A percentile compares a stretch with the other conserved stretches of the same genome.
Evolutionary conservation across 2,329 filamentous ascomycete genomes (phyloP).

Genomic region (Paecilomyces dactylethromorphus): DNA sequence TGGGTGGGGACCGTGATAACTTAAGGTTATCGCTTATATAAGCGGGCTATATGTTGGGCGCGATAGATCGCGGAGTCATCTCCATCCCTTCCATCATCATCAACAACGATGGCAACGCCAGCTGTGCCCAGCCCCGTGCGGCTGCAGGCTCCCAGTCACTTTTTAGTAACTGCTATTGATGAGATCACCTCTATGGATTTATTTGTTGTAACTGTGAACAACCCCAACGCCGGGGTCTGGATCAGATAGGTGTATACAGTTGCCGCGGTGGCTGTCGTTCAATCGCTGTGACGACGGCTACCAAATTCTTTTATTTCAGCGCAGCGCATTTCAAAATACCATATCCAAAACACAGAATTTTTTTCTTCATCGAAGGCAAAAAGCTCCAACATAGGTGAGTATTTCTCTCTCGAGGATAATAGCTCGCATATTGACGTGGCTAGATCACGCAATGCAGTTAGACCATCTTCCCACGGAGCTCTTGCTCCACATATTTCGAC

Average conservation of each 20-base stretch:
- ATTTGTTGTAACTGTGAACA: conserved; percentile 9
- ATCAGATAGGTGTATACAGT: conserved; percentile 15
- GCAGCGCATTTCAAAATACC: not conserved
- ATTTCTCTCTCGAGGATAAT: not conserved
- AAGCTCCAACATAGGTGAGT: not conserved
- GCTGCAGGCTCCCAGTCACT: conserved; percentile 6
- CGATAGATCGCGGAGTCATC: conserved; percentile 2
- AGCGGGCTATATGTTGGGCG: conserved; percentile 7
- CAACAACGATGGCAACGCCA: conserved; percentile 16
- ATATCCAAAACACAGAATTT: not conserved
- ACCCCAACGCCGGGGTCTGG: conserved; percentile 28
- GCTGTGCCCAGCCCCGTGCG: conserved; percentile 11
- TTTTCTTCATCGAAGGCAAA: not conserved
- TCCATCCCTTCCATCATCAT: conserved; percentile 3
- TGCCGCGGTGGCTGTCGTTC: conserved; percentile 13
- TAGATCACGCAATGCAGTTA: conserved; percentile 42
- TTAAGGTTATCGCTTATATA: conserved; percentile 16
- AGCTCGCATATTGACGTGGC: not conserved
- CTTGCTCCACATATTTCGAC: conserved; percentile 50
- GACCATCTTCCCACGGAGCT: conserved; percentile 53
- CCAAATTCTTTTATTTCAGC: not conserved
- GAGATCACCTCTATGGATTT: conserved; percentile 1
- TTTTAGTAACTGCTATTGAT: conserved; percentile 4
- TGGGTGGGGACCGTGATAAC: not conserved
- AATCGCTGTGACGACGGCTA: conserved; percentile 9